These are phyloP conservation scores for Raffaelea arxii DNA, from an alignment of 2,329 filamentous ascomycete genomes.

Conservation along the genomic window DNA sequence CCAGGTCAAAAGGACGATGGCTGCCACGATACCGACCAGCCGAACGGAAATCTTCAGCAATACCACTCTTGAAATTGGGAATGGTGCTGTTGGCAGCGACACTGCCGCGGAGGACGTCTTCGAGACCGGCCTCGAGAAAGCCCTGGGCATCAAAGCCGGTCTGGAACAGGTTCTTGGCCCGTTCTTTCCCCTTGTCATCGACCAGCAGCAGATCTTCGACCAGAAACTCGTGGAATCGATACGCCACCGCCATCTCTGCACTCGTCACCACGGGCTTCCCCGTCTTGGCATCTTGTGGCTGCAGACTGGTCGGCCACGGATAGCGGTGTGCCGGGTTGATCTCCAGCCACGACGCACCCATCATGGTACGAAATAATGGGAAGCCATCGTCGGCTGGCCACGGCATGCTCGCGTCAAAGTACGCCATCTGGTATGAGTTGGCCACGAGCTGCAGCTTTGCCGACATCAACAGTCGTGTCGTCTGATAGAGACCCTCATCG, in stretches of 20 bases:
- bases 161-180: conserved; percentile 11
- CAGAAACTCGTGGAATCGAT: conserved; percentile 13
- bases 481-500: conserved; percentile 12
- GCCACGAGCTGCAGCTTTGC: conserved; percentile 11
- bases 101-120: conserved; percentile 10
- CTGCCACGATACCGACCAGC: conserved; percentile 10
- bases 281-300: too few species aligned
- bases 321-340: conserved; percentile 12
- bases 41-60: conserved; percentile 10
- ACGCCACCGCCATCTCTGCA: conserved; percentile 11
- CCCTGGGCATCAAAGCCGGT: conserved; percentile 11
- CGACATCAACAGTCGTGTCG: conserved; percentile 9
- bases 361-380: conserved; percentile 10
- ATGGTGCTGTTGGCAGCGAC: conserved; percentile 9
- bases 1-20: conserved; percentile 11
- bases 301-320: conserved; percentile 9
- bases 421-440: conserved; percentile 13
- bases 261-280: conserved; percentile 8
- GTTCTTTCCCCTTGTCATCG: conserved; percentile 5
- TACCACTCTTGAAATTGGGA: conserved; percentile 13
- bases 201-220: conserved; percentile 9
- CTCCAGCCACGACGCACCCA: conserved; percentile 7
- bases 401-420: conserved; percentile 10
- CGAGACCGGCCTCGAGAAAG: conserved; percentile 11
- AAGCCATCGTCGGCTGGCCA: conserved; percentile 12